Evolutionary conservation across 129 eudicot species (phyloP), one percentile per base, ranked within the genome.

Genomic region (Artemisia annua): DNA sequence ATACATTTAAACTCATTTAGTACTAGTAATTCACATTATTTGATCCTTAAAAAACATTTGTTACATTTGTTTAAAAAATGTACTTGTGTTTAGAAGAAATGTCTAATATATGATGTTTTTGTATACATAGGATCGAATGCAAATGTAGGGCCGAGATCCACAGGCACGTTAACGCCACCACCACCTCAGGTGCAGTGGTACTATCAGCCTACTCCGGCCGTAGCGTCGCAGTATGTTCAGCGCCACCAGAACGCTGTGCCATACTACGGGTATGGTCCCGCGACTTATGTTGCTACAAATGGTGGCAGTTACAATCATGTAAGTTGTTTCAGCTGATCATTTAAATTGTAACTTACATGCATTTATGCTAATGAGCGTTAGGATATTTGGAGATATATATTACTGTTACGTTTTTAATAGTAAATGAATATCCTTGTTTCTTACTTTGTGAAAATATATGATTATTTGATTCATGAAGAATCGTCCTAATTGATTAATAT

Each of bases 161-260:
- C 68, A 7, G 48, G 86, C 15, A 63, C 88, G 12, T 49, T 26
- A 18, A 69, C 62, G 28, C 50, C 91, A n/a, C 81, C 90, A 5
- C 84, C 75, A 13, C 60, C 50, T 48, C 93, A 85, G 70, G 84
- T 90, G 87, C 93, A 79, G 58, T 87, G 96, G 96, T 90, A 80
- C 63, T 90, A 87, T 67, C 88, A 90, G 7, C 62, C 62, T n/a
- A 44, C 85, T 16, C 84, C 82, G 19, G 70, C 84, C 7, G 70
- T 87, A 1, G 63, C 88, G 1, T 59, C 87, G 8, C 72, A 71
- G 30, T 75, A 66, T 6, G 67, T 74, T 69, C 82, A 77, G 43
- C 86, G 74, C n/a, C 85, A 80, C 71, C 89, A 85, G 28, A 15
- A 48, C 17, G 80, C 84, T 8, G 71, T 81, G 70, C 91, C 93